Evolutionary conservation across 1,284 basidiomycete genomes (phyloP).

Genomic region (Cerrena zonata): DNA sequence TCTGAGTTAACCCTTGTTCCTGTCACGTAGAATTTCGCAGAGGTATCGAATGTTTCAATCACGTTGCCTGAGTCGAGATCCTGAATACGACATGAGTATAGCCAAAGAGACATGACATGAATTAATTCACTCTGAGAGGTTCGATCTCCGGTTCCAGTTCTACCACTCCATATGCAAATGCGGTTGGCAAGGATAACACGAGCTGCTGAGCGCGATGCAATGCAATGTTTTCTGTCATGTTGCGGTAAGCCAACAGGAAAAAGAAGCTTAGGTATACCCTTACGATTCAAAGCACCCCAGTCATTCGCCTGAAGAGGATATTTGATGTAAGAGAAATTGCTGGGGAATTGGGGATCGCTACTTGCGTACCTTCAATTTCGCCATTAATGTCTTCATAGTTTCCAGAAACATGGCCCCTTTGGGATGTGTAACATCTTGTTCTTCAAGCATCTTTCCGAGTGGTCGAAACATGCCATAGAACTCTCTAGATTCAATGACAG

Average conservation of each 20-base stretch:
- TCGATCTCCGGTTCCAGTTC: constrained; percentile 43
- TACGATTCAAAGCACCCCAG: constrained; percentile 58
- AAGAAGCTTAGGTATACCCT: constrained; percentile 13
- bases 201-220: constrained; percentile 47
- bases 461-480: constrained; percentile 50
- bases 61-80: constrained; percentile 43
- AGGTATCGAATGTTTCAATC: constrained; percentile 33
- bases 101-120: neutral
- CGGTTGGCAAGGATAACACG: constrained; percentile 35
- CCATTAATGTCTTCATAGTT: constrained; percentile 59
- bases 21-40: constrained; percentile 29
- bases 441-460: constrained; percentile 41
- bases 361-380: constrained; percentile 57
- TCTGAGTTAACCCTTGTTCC: constrained; percentile 9
- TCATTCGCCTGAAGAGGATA: constrained; percentile 46
- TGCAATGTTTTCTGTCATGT: constrained; percentile 46
- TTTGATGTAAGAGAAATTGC: neutral
- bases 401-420: constrained; percentile 51
- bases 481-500: constrained; percentile 54
- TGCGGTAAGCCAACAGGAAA: neutral
- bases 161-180: constrained; percentile 40
- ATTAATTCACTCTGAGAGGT: constrained; percentile 39
- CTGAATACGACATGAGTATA: constrained; percentile 24
- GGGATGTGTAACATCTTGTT: constrained; percentile 43
- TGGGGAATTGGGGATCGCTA: neutral